Percentiles rank a stretch among this genome's conserved stretches.
These are phyloP conservation scores for Coffea canephora DNA, from an alignment of 257 asterid species.

Conservation along the genomic window DNA sequence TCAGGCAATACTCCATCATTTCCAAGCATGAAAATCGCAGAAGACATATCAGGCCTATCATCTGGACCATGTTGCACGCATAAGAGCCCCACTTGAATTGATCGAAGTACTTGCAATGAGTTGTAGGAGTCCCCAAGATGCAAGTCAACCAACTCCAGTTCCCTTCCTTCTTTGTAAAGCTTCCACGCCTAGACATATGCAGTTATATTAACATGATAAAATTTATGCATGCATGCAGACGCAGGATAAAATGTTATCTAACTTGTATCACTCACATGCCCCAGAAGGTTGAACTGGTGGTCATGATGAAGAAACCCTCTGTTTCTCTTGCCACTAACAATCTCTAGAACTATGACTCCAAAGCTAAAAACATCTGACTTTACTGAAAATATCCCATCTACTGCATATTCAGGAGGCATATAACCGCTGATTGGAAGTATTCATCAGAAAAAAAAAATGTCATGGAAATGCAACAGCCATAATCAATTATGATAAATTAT, in stretches of 20 bases:
- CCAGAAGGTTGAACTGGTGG: not conserved
- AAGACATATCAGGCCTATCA: constrained; percentile 42
- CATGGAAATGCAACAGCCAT: not conserved
- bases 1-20: constrained; percentile 30
- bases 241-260: not conserved
- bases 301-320: not conserved
- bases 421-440: not conserved
- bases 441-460: not conserved
- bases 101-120: constrained; percentile 25
- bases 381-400: not conserved
- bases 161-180: constrained; percentile 26
- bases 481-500: not conserved
- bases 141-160: constrained; percentile 23
- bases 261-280: not conserved
- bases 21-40: constrained; percentile 32
- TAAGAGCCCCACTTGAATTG: constrained; percentile 36
- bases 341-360: not conserved
- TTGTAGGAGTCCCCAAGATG: constrained; percentile 7
- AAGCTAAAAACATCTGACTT: not conserved
- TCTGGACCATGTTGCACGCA: constrained; percentile 37
- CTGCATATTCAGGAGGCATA: not conserved
- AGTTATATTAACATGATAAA: not conserved
- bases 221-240: not conserved
- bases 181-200: constrained; percentile 30
- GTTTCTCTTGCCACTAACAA: not conserved